Conservation (phyloP, 345 rosid genomes). For the Eucalyptus marginata region DNA sequence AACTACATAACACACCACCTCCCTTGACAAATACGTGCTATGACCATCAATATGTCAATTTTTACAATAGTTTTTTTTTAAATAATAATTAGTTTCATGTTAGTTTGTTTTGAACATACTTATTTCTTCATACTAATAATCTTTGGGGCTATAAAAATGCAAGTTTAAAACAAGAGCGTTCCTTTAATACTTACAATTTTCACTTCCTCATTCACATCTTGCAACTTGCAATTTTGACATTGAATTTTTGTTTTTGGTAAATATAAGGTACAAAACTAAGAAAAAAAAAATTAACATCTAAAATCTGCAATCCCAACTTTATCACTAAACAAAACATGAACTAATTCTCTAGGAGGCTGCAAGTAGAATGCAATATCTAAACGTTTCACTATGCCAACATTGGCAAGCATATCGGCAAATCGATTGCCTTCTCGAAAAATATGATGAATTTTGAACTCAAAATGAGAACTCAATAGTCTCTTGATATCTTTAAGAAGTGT, state of each 20-base stretch:
- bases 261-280: neutral
- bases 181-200: no score
- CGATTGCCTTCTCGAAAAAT: rapidly evolving
- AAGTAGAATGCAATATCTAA: neutral
- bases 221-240: no score
- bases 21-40: neutral
- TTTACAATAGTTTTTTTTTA: neutral
- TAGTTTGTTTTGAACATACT: no score
- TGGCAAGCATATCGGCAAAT: no score
- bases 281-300: no score
- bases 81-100: no score
- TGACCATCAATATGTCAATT: neutral
- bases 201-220: no score
- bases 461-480: neutral
- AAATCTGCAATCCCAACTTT: no score
- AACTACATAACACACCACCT: neutral
- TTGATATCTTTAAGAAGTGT: neutral
- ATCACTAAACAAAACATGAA: neutral
- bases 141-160: no score
- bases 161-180: no score
- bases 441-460: neutral
- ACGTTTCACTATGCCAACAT: neutral
- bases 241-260: no score
- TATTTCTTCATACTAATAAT: no score
- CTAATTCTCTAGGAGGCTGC: neutral